These are phyloP conservation scores for Tillandsia leiboldiana DNA, from an alignment of 176 grass and related monocot genomes.

Conservation along the genomic window DNA sequence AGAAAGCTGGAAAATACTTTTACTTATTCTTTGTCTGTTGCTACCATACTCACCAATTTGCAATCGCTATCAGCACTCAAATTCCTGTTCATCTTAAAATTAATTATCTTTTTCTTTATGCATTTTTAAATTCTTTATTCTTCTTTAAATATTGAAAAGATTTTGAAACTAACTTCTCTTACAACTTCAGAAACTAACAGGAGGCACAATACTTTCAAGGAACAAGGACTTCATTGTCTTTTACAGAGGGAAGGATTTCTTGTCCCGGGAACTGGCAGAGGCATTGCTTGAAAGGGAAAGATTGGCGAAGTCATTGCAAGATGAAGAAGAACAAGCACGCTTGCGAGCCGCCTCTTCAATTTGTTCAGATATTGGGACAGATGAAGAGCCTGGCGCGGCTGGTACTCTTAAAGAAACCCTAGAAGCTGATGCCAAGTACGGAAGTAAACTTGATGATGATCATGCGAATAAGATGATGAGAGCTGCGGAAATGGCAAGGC, in stretches of 20 bases:
- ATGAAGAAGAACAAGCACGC: conserved; percentile 70
- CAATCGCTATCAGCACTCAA: too few relatives aligned
- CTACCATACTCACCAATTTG: background rate
- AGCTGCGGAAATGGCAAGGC: conserved; percentile 57
- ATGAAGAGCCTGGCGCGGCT: conserved; percentile 36
- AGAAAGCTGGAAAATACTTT: too few relatives aligned
- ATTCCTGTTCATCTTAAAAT: background rate
- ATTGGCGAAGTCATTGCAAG: conserved; percentile 60
- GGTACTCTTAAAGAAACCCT: conserved; percentile 78
- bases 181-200: conserved; percentile 70
- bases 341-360: conserved; percentile 33
- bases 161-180: conserved; percentile 16
- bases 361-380: conserved; percentile 20
- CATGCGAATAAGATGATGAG: conserved; percentile 42
- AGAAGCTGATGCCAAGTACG: conserved; percentile 55
- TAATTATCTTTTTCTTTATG: background rate
- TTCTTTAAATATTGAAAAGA: conserved; percentile 9
- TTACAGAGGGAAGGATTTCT: conserved; percentile 97
- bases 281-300: conserved; percentile 74
- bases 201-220: conserved; percentile 73
- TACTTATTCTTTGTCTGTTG: background rate
- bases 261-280: conserved; percentile 52
- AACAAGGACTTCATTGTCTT: conserved; percentile 92
- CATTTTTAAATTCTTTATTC: background rate
- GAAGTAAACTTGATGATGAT: conserved; percentile 45